A percentile compares a stretch with the other conserved stretches of the same genome.
phyloP scores from a whole-genome alignment of 106 monocot genomes.

The Dendrobium nobile region DNA sequence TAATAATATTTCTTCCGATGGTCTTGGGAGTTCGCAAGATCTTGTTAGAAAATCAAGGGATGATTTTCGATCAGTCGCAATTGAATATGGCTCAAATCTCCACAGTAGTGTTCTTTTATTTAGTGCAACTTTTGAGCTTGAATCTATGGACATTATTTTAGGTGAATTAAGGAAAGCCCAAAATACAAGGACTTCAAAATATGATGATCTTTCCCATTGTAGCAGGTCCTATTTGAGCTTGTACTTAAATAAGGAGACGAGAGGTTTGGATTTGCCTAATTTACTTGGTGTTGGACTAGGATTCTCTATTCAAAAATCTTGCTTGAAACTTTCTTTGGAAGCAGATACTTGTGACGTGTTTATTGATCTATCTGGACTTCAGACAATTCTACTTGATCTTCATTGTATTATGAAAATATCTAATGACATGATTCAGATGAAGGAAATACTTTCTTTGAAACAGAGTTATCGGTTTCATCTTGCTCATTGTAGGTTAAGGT shows the following conservation, averaged over 20 bases:
- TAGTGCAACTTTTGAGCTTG: conserved; percentile 36
- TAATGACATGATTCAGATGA: conserved; percentile 17
- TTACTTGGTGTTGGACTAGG: conserved; percentile 31
- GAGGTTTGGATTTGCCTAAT: conserved; percentile 10
- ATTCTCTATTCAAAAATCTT: conserved; percentile 36
- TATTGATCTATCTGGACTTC: conserved; percentile 33
- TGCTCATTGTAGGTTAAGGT: conserved; percentile 16
- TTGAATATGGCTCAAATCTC: conserved; percentile 2
- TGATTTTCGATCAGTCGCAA: conserved; percentile 5
- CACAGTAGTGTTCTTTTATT: conserved; percentile 20
- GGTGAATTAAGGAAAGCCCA: conserved; percentile 18
- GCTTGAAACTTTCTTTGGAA: conserved; percentile 29
- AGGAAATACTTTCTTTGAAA: conserved; percentile 12
- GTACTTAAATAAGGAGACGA: conserved; percentile 1
- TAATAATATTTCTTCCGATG: conserved; percentile 12
- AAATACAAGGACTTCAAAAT: conserved; percentile 7
- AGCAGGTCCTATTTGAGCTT: conserved; percentile 6
- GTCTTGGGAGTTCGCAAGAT: conserved; percentile 20
- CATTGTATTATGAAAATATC: conserved; percentile 12
- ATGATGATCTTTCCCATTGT: conserved; percentile 14
- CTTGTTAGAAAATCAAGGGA: conserved; percentile 17
- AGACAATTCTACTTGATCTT: conserved; percentile 31
- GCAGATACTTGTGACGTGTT: conserved; percentile 18
- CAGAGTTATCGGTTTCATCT: conserved; percentile 26
- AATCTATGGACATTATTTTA: conserved; percentile 36